Base-by-base conservation (phyloP, 192 early-diverging fungal species). In the Rhizophagus clarus region DNA sequence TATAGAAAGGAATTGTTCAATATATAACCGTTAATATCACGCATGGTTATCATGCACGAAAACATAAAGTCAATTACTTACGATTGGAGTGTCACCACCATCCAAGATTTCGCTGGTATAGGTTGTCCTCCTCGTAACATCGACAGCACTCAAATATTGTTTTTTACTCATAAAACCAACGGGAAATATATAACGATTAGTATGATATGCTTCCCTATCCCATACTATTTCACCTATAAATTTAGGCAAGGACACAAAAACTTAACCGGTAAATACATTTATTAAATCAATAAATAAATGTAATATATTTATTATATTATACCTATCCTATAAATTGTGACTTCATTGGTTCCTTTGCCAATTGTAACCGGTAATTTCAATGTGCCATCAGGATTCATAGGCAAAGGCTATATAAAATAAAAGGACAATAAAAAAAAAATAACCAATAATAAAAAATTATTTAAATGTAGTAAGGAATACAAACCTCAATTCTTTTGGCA, bases 51-150 rank as follows among this genome's bases (percentile, higher is more conserved):
- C 6, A 40, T 34, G 34, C 69, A 47, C 31, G 17, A n/a, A 17
- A 22, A 31, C 9, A 62, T 22, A 32, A 51, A 7, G 40, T 62
- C 15, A 47, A 49, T 1, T 14, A 79, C 87, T 40, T 88, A 88
- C 87, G 29, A 88, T 83, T 37, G 87, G 87, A 66, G 79, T 82
- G 2, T 90, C 89, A 34, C 89, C 90, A 70, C 90, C 92, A 72
- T 92, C 91, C 31, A 93, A 81, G 56, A 93, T 92, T 75, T 92
- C 91, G 34, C 88, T 91, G 3, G 88, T 90, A 72, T 92, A 93
- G 17, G 85, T 83, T 28, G 88, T 90, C 60, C 86, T 85, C 14
- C 84, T 82, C 22, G 83, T 85, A 29, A 84, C 85, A 66, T 88
- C 87, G 7, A 81, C 86, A 34, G 91, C 84, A 60, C 90, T 91